Percentiles rank a stretch among this genome's conserved stretches.
Conservation (phyloP, 495 filamentous ascomycete species). For the Talaromyces borbonicus region DNA sequence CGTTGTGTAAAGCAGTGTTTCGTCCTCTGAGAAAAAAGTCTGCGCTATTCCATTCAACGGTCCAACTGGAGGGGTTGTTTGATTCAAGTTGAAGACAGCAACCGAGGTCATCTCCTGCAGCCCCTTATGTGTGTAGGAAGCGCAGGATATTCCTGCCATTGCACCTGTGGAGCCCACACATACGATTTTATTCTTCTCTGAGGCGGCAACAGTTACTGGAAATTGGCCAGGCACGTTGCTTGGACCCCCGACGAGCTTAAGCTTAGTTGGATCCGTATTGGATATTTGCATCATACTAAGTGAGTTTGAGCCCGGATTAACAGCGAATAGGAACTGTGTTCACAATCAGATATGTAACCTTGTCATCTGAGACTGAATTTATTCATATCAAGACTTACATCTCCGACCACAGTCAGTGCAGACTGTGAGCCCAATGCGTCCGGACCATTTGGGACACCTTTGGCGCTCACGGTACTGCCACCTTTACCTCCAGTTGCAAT, state of each 20-base stretch:
- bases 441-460: conserved; percentile 28
- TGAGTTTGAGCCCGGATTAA: conserved; percentile 53
- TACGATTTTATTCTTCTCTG: conserved; percentile 32
- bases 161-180: conserved; percentile 48
- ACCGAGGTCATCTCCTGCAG: conserved; percentile 21
- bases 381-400: conserved; percentile 23
- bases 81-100: not conserved
- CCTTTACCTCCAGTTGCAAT: not conserved
- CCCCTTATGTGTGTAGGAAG: conserved; percentile 22
- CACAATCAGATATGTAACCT: not conserved
- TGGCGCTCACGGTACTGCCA: conserved; percentile 18
- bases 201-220: conserved; percentile 45
- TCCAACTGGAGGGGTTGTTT: conserved; percentile 36
- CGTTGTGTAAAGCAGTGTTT: conserved; percentile 37
- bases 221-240: conserved; percentile 41
- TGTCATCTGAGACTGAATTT: not conserved
- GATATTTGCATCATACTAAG: conserved; percentile 44
- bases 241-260: conserved; percentile 34
- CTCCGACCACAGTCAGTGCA: conserved; percentile 34
- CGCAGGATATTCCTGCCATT: conserved; percentile 44
- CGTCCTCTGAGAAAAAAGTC: conserved; percentile 44
- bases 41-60: conserved; percentile 46
- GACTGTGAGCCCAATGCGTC: conserved; percentile 46
- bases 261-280: conserved; percentile 29
- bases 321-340: conserved; percentile 41